Conservation (phyloP, 305 asterid species). For the Fraxinus xanthoxyloides region DNA sequence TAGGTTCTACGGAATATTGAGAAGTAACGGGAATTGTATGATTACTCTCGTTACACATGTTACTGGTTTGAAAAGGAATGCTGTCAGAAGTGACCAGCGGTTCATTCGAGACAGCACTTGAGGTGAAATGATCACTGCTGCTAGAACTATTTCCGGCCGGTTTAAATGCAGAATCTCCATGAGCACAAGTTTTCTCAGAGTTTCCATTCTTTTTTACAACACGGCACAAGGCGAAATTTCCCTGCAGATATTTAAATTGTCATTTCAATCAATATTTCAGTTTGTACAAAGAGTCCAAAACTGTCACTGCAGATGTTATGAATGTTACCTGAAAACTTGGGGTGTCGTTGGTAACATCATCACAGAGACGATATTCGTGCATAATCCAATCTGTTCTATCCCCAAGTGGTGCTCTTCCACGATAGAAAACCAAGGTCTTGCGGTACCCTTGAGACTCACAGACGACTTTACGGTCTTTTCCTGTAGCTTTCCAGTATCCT, state of each 20-base stretch:
- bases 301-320: background rate
- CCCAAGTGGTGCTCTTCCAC: slow-evolving; percentile 53
- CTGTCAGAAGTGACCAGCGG: slow-evolving; percentile 26
- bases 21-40: slow-evolving; percentile 40
- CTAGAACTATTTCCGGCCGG: slow-evolving; percentile 28
- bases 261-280: background rate
- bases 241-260: slow-evolving; percentile 28
- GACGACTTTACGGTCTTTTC: slow-evolving; percentile 43
- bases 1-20: slow-evolving; percentile 26
- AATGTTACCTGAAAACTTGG: slow-evolving; percentile 37
- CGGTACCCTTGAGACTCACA: slow-evolving; percentile 43
- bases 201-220: slow-evolving; percentile 40
- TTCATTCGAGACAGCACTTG: slow-evolving; percentile 18
- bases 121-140: slow-evolving; percentile 13
- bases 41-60: slow-evolving; percentile 27
- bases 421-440: slow-evolving; percentile 47
- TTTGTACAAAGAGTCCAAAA: background rate
- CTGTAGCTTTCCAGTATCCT: slow-evolving; percentile 62
- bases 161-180: slow-evolving; percentile 16
- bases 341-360: slow-evolving; percentile 37
- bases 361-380: slow-evolving; percentile 56
- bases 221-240: slow-evolving; percentile 48
- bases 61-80: slow-evolving; percentile 24
- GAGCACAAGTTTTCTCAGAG: slow-evolving; percentile 23
- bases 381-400: slow-evolving; percentile 53